Base-by-base conservation (phyloP, 2,329 filamentous ascomycete species). In the Verticillium tricorpus region DNA sequence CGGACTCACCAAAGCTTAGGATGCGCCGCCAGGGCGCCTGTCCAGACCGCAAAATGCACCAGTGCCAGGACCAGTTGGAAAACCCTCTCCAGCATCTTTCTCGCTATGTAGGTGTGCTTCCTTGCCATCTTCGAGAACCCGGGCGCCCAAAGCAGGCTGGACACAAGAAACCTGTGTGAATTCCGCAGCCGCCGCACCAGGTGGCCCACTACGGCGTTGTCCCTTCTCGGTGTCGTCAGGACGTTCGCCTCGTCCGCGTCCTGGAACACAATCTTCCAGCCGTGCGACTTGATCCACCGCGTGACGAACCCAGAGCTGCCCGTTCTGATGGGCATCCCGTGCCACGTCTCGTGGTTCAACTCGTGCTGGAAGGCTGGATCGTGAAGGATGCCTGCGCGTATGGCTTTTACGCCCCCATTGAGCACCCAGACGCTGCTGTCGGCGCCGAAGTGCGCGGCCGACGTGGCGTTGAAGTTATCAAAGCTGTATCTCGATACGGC, bases 221-320 rank as follows among this genome's bases (percentile, higher is more conserved):
- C 65, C 0, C 59, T 28, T 58, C 68, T 63, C 17, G 72, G 57
- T 0, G 64, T 59, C 0, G 70, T 73, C 5, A 58, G 61, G 0
- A 72, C 67, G 9, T 61, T 57, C 0, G 69, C 67, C 59, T 71
- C 67, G 1, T 65, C 64, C 0, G 58, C 63, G 1, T 70, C 61
- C 60, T 73, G 71, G 28, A 71, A 67, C 12, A 64, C 67, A 2
- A 73, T 58, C 17, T 61, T 63, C 68, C 68, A 72, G 37, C 71
- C 68, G 19, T 69, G 62, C 31, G 66, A 69, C 2, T 69, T 57
- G 0, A 73, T 57, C 63, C 67, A 73, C 7, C 68, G 66, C 1
- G 71, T 72, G 56, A 73, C 66, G 60, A 70, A 72, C 2, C 63
- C 62, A 9, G 72, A 70, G 17, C 72, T 70, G 0, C 71, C 70